Evolutionary conservation across 768 basidiomycete genomes (phyloP).

Genomic region (Pleurotus ostreatus): DNA sequence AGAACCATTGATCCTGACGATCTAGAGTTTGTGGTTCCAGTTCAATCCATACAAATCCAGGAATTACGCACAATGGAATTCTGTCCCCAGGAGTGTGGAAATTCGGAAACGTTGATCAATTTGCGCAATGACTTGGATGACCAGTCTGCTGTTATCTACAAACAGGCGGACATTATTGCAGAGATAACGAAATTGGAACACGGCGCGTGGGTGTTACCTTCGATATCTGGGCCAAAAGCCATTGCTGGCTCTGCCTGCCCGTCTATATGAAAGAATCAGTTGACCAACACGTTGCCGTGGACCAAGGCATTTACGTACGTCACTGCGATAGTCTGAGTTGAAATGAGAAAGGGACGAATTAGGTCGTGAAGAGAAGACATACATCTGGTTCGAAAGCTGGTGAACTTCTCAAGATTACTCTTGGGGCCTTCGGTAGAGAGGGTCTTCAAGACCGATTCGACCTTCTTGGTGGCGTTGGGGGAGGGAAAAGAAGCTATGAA

Average conservation of each 20-base stretch:
- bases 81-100: conserved; percentile 82
- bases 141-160: conserved; percentile 59
- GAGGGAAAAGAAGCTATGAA: conserved; percentile 48
- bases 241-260: conserved; percentile 71
- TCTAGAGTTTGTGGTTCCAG: conserved; percentile 36
- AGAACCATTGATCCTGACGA: conserved; percentile 73
- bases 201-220: conserved; percentile 39
- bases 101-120: conserved; percentile 65
- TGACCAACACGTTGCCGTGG: conserved; percentile 13
- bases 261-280: conserved; percentile 40
- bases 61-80: conserved; percentile 57
- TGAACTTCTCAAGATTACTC: conserved; percentile 61
- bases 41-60: conserved; percentile 6
- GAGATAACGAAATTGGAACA: not conserved
- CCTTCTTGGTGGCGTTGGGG: conserved; percentile 57
- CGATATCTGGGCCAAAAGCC: conserved; percentile 65
- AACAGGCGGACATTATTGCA: not conserved
- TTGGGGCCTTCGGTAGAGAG: conserved; percentile 64
- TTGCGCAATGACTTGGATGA: conserved; percentile 54
- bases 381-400: conserved; percentile 75
- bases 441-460: conserved; percentile 56
- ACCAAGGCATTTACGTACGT: conserved; percentile 40
- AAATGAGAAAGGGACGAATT: conserved; percentile 8
- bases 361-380: conserved; percentile 21
- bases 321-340: conserved; percentile 64